Base-by-base conservation (phyloP, 2,329 filamentous ascomycete species). In the Triangularia setosa region DNA sequence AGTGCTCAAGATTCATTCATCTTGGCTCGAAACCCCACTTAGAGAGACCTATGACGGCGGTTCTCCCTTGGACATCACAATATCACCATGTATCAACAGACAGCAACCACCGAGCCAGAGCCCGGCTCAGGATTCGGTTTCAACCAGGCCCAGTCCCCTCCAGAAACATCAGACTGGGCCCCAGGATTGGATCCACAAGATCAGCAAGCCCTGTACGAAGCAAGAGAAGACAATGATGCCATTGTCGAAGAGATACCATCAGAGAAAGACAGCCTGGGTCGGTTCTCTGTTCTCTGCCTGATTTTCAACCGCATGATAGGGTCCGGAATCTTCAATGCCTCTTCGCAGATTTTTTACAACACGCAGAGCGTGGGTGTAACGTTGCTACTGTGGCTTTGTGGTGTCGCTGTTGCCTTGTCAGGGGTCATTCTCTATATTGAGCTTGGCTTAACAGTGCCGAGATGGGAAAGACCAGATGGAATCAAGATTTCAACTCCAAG, bases 211-310 rank as follows among this genome's bases (percentile, higher is more conserved):
- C 60, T 67, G 18, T 58, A 64, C 21, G 60, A 65, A 33, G 67
- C 67, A 5, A 27, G 14, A 14, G 54, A 48, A 12, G 63, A 68
- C 57, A 24, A 12, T 9, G 58, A 54, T 5, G 65, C 63, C 30
- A 65, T 67, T 35, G 65, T 68, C 18, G 67, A 68, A 27, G 65
- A 67, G 44, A 64, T 68, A 12, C 67, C 67, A 6, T 58, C 58
- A 12, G 54, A 66, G 4, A 54, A 60, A 9, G 59, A 58, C 11
- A 58, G 65, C 25, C 40, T 68, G 18, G 65, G 67, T 9, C 62
- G 61, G 16, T 67, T 60, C 25, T 67, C 65, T 5, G 63, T 67
- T 3, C 57, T 55, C 30, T 65, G 63, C 18, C 63, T 68, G 16
- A 27, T 67, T 8, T 65, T 67, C 23, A 68, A 68, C 57, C 61